Evolutionary conservation across 495 filamentous ascomycete species (phyloP).

Genomic region (Eremomyces bilateralis): DNA sequence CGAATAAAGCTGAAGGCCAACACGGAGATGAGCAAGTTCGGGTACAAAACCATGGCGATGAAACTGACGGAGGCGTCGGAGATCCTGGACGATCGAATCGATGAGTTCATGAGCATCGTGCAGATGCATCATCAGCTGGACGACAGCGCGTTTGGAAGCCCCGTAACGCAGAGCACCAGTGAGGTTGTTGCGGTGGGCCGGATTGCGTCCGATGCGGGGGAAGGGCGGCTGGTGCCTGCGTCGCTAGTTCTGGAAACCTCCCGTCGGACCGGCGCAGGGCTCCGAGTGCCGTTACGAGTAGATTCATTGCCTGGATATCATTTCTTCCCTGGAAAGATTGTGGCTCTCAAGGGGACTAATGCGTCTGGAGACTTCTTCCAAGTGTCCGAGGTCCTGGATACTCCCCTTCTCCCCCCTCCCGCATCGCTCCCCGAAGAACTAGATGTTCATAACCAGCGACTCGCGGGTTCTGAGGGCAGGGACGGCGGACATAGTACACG

Average conservation of each 20-base stretch:
- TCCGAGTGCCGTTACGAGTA: conserved; percentile 60
- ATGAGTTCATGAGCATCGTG: conserved; percentile 56
- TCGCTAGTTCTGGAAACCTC: conserved; percentile 78
- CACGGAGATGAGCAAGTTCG: conserved; percentile 72
- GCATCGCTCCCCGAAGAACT: conserved; percentile 38
- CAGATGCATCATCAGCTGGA: conserved; percentile 53
- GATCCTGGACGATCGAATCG: conserved; percentile 84
- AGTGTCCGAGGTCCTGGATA: conserved; percentile 49
- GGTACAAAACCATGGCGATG: conserved; percentile 86
- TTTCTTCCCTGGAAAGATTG: conserved; percentile 90
- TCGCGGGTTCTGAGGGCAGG: conserved; percentile 28
- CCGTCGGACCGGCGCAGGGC: conserved; percentile 59
- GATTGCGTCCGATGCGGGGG: conserved; percentile 65
- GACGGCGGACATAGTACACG: conserved; percentile 21
- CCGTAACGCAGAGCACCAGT: conserved; percentile 57
- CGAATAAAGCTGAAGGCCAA: conserved; percentile 65
- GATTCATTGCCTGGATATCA: conserved; percentile 44
- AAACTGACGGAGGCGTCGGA: conserved; percentile 80
- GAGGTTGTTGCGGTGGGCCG: conserved; percentile 81
- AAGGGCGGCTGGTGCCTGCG: conserved; percentile 63
- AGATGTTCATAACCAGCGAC: conserved; percentile 38
- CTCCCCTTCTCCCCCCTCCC: conserved; percentile 48
- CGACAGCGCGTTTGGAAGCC: conserved; percentile 69
- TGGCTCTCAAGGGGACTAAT: conserved; percentile 70
- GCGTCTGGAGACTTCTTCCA: conserved; percentile 67